Base-by-base conservation (phyloP, 1,284 basidiomycete species). In the Sporisorium iseilematis-ciliati region DNA sequence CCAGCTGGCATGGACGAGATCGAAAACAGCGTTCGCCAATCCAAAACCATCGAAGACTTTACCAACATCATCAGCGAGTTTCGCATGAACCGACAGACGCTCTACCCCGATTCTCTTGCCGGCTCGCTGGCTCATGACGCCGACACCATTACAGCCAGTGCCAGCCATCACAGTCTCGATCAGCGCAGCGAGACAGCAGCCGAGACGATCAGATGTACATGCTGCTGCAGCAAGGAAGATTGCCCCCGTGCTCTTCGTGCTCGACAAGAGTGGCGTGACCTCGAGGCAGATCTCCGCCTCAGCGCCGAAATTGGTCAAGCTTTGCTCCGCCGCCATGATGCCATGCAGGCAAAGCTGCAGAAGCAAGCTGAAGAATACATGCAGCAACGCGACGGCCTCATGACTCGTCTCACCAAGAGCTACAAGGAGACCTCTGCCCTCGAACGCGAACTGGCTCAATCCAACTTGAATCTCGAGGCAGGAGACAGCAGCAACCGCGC, bases 251-350 rank as follows among this genome's bases (percentile, higher is more conserved):
- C 79, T 10, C 63, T 69, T 14, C 69, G 81, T 14, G 78, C 82
- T n/a, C 67, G 74, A 14, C 65, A 75, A 56, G 81, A 84, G 49
- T 79, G 82, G 71, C 69, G 75, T n/a, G 78, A 84, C 25, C 73
- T 84, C 51, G 83, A 84, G 54, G 74, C 75, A 11, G 82, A 84
- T 50, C 75, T 84, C 23, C 77, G 80, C 18, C 75, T 84, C n/a
- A 84, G 82, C 45, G 83, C 83, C 94, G 94, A 97, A 87, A 92
- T 97, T 51, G 95, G 95, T 1, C 93, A 94, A 85, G 94, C 94
- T 1, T 87, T 98, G 49, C 86, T 97, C 52, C 90, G 92, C 81
- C 88, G 92, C 70, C 93, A 95, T 84, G 94, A 96, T 86, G 92
- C 91, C 4, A 92, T 92, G 84, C 89, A 94, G 53, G 90, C 91